These are phyloP conservation scores for Boletales sp. DNA, from an alignment of 768 basidiomycete species.

Conservation along the genomic window DNA sequence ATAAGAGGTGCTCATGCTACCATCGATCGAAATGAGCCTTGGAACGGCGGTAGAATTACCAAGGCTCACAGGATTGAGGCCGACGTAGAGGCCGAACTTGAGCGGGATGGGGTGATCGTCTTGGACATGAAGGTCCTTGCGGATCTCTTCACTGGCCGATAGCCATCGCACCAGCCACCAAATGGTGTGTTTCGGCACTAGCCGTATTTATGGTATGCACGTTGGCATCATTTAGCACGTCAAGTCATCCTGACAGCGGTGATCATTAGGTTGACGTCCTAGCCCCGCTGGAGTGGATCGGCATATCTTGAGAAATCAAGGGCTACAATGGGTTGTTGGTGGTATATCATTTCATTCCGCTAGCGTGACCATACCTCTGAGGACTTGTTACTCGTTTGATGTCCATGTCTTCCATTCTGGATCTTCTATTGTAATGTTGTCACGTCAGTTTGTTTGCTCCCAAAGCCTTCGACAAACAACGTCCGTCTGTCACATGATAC, in stretches of 20 bases:
- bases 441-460: constrained; percentile 9
- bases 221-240: neutral
- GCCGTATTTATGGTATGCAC: constrained; percentile 12
- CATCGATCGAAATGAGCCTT: constrained; percentile 60
- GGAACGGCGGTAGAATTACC: constrained; percentile 54
- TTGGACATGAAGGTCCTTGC: constrained; percentile 65
- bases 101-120: constrained; percentile 63
- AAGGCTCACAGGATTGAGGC: constrained; percentile 48
- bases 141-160: constrained; percentile 57
- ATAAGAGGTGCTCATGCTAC: constrained; percentile 66
- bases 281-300: neutral
- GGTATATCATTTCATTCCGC: too few relatives aligned
- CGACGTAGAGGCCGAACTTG: constrained; percentile 63
- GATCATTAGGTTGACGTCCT: too few relatives aligned
- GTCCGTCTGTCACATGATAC: constrained; percentile 1
- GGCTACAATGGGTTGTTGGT: too few relatives aligned
- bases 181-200: too few relatives aligned
- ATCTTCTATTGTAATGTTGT: too few relatives aligned
- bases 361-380: too few relatives aligned
- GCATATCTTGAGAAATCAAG: too few relatives aligned
- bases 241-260: too few relatives aligned
- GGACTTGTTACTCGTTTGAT: too few relatives aligned
- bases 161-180: too few relatives aligned
- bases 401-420: too few relatives aligned
- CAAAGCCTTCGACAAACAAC: constrained; percentile 11